A percentile compares a stretch with the other conserved stretches of the same genome.
phyloP scores from a whole-genome alignment of 345 rosid genomes.

The Eutrema yunnanense region DNA sequence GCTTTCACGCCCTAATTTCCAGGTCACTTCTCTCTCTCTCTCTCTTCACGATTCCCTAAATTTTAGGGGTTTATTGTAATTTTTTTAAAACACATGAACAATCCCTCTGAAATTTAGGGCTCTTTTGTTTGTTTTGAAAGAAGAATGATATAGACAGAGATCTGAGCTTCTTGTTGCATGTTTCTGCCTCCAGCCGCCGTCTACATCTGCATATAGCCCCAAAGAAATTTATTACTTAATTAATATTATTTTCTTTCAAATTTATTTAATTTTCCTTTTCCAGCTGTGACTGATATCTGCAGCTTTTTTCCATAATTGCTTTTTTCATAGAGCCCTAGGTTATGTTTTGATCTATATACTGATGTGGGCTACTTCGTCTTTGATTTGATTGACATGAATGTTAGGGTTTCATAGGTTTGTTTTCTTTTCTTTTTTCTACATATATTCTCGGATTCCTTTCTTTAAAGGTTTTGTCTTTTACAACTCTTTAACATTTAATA shows the following conservation, averaged over 20 bases:
- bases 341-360: slow-evolving; percentile 9
- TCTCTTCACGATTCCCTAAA: slow-evolving; percentile 23
- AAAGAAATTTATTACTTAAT: not conserved
- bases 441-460: slow-evolving; percentile 30
- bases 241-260: not conserved
- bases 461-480: slow-evolving; percentile 35
- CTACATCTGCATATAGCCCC: slow-evolving; percentile 17
- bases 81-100: not conserved
- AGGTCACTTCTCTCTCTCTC: slow-evolving; percentile 37
- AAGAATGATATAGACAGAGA: slow-evolving; percentile 21
- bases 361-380: slow-evolving; percentile 15
- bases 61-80: slow-evolving; percentile 33
- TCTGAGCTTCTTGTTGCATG: slow-evolving; percentile 35
- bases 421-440: slow-evolving; percentile 25
- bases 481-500: slow-evolving; percentile 13
- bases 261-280: not conserved
- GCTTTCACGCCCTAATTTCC: slow-evolving; percentile 64
- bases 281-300: slow-evolving; percentile 20
- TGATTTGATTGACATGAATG: slow-evolving; percentile 47
- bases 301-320: slow-evolving; percentile 5
- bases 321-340: slow-evolving; percentile 25
- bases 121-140: slow-evolving; percentile 11
- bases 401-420: slow-evolving; percentile 40
- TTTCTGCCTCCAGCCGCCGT: slow-evolving; percentile 27
- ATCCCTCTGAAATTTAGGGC: slow-evolving; percentile 28